Conservation (phyloP, 257 asterid genomes). For the Petrea volubilis region DNA sequence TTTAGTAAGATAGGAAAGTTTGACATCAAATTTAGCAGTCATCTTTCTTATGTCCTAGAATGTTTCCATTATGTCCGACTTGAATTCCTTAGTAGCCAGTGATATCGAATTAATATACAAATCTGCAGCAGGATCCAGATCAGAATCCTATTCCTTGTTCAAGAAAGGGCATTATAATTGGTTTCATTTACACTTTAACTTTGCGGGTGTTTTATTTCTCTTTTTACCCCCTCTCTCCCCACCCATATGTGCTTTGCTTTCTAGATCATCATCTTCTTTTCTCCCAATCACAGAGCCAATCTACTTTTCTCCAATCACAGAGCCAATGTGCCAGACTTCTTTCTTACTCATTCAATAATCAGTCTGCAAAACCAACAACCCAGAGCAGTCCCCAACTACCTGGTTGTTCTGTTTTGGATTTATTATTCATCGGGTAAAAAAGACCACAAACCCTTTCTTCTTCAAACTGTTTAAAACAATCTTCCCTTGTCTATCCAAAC, state of each 20-base stretch:
- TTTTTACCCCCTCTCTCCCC: neutral
- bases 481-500: neutral
- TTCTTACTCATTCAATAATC: neutral
- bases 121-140: neutral
- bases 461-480: neutral
- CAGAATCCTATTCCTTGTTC: slow-evolving; percentile 7
- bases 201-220: neutral
- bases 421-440: neutral
- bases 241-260: neutral
- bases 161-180: neutral
- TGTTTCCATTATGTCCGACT: neutral
- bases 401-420: neutral
- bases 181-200: neutral
- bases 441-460: neutral
- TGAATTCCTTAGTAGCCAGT: neutral
- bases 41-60: neutral
- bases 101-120: neutral
- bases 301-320: too few relatives aligned
- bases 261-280: neutral
- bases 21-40: neutral
- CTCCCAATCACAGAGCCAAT: neutral
- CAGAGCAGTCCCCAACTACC: neutral
- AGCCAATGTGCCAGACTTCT: too few relatives aligned
- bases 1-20: neutral
- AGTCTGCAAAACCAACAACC: neutral